Conservation (phyloP, 2,329 filamentous ascomycete species). For the Ophiostoma ips region DNA sequence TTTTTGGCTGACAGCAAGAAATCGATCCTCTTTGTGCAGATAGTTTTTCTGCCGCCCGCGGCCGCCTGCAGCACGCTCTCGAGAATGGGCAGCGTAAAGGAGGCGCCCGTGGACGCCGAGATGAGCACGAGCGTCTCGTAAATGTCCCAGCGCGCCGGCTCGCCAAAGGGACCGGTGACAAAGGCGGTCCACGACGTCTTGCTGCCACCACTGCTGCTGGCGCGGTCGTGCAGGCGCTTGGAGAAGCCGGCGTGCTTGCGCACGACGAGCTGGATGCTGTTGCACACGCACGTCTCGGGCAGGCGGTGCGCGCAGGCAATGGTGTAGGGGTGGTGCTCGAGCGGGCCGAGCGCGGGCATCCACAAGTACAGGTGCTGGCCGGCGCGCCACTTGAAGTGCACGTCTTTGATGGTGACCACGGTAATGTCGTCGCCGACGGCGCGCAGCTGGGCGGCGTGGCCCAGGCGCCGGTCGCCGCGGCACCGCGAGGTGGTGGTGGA, state of each 20-base stretch:
- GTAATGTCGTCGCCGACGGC: slow-evolving; percentile 38
- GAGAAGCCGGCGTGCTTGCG: slow-evolving; percentile 44
- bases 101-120: slow-evolving; percentile 49
- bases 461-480: slow-evolving; percentile 33
- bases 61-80: slow-evolving; percentile 35
- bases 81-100: slow-evolving; percentile 45
- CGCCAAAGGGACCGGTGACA: slow-evolving; percentile 42
- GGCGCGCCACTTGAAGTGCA: slow-evolving; percentile 43
- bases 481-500: too few species aligned
- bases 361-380: slow-evolving; percentile 49
- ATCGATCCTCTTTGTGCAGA: slow-evolving; percentile 38
- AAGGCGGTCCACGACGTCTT: slow-evolving; percentile 28
- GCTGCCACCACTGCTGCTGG: slow-evolving; percentile 12
- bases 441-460: slow-evolving; percentile 36
- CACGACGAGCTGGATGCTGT: slow-evolving; percentile 45
- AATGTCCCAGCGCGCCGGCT: slow-evolving; percentile 39
- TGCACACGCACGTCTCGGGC: slow-evolving; percentile 33
- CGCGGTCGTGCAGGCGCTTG: slow-evolving; percentile 34
- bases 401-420: slow-evolving; percentile 44
- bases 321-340: slow-evolving; percentile 48
- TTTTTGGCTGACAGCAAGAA: slow-evolving; percentile 38
- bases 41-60: slow-evolving; percentile 14
- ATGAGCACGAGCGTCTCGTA: slow-evolving; percentile 47
- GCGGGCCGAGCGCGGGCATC: slow-evolving; percentile 37
- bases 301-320: slow-evolving; percentile 41